Conservation (phyloP, 345 rosid species). For the Carallia pectinifolia region DNA sequence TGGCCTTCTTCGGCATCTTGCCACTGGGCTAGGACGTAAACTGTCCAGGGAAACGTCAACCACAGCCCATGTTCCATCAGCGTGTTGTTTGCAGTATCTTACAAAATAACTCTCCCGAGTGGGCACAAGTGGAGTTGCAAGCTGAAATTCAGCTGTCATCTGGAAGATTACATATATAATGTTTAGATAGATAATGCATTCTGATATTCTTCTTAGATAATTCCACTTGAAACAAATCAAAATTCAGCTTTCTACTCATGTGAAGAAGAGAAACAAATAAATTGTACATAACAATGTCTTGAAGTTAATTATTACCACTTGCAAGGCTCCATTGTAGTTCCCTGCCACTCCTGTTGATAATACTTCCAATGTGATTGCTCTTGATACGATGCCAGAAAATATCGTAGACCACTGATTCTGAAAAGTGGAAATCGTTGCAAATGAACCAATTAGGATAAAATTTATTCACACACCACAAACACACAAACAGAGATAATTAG, state of each 20-base stretch:
- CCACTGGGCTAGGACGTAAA: constrained; percentile 35
- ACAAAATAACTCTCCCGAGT: constrained; percentile 69
- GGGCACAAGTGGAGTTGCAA: constrained; percentile 77
- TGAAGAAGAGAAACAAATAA: too few relatives aligned
- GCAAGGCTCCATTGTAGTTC: constrained; percentile 68
- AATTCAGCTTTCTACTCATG: too few relatives aligned
- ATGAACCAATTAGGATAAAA: too few relatives aligned
- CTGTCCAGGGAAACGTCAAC: constrained; percentile 72
- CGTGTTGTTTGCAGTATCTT: constrained; percentile 75
- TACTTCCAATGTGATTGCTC: constrained; percentile 62
- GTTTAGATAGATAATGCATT: too few relatives aligned
- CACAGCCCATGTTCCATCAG: constrained; percentile 83
- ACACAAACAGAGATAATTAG: too few relatives aligned
- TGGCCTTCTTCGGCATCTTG: constrained; percentile 68
- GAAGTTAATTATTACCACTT: constrained; percentile 48
- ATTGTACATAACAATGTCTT: too few relatives aligned
- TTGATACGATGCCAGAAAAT: constrained; percentile 70
- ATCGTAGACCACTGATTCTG: constrained; percentile 81
- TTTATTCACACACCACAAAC: constrained; percentile 16
- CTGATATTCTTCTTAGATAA: too few relatives aligned
- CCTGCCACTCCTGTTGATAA: constrained; percentile 64
- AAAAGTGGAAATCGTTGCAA: neutral
- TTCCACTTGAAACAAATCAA: too few relatives aligned
- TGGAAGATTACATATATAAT: constrained; percentile 8
- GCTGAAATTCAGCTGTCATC: constrained; percentile 87